phyloP scores from a whole-genome alignment of 306 rosid genomes.

The Cucurbita maxima region DNA sequence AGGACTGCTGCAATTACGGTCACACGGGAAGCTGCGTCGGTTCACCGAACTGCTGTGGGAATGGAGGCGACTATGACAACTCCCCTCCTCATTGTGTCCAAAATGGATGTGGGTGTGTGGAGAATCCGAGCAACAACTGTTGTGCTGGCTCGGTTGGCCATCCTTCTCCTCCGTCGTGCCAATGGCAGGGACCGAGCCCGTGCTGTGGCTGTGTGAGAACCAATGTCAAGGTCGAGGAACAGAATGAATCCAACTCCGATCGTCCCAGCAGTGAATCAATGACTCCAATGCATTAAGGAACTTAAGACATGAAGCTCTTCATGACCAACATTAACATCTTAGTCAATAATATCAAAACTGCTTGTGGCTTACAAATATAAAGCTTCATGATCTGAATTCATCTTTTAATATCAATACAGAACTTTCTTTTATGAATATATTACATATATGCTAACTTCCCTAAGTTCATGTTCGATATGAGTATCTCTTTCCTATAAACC shows the following conservation, averaged over 20 bases:
- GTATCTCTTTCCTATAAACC: background rate
- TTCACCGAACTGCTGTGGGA: no score
- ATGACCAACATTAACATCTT: background rate
- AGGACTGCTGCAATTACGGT: background rate
- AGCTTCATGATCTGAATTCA: background rate
- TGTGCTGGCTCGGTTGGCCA: background rate
- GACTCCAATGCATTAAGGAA: background rate
- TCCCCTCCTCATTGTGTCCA: background rate
- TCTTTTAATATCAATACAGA: background rate
- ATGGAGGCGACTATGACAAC: background rate
- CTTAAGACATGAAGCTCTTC: background rate
- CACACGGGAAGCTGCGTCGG: background rate
- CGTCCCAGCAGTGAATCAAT: background rate
- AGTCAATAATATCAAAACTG: background rate
- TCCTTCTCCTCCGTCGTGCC: background rate
- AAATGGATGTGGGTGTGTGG: background rate
- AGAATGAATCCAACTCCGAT: background rate
- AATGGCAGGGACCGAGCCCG: background rate
- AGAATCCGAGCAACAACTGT: background rate
- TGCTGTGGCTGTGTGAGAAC: background rate
- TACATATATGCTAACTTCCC: background rate
- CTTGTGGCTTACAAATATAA: constrained; percentile 2
- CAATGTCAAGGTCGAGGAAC: background rate
- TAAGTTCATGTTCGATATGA: background rate
- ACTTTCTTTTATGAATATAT: background rate